These are phyloP conservation scores for Podosphaera aphanis DNA, from an alignment of 2,329 filamentous ascomycete genomes.

Conservation along the genomic window DNA sequence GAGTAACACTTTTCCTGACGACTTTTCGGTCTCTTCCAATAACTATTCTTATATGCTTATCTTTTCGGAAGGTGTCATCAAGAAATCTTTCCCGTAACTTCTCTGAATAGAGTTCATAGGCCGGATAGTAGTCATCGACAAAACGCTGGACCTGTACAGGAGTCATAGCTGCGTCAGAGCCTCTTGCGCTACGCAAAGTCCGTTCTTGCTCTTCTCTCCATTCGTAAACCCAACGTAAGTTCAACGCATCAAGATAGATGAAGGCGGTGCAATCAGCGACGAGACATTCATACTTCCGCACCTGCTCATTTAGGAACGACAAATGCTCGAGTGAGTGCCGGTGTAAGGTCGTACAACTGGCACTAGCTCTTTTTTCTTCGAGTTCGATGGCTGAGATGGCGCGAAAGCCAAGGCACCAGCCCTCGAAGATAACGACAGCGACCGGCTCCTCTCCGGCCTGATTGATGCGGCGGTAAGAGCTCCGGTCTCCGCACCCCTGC, in stretches of 20 bases:
- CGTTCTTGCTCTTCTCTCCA: conserved; percentile 46
- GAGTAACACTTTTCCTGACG: conserved; percentile 10
- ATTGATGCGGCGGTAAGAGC: conserved; percentile 26
- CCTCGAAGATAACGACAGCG: conserved; percentile 42
- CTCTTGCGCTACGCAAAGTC: conserved; percentile 22
- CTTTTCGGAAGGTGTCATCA: conserved; percentile 9
- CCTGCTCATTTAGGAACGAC: conserved; percentile 31
- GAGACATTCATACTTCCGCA: conserved; percentile 33
- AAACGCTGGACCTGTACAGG: conserved; percentile 40
- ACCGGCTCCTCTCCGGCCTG: conserved; percentile 9
- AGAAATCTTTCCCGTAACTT: conserved; percentile 26
- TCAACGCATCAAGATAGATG: conserved; percentile 39
- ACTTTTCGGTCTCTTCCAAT: conserved; percentile 24
- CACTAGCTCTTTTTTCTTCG: conserved; percentile 19
- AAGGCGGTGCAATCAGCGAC: conserved; percentile 37
- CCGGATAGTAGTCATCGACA: conserved; percentile 34
- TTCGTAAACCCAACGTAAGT: conserved; percentile 38
- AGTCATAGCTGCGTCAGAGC: conserved; percentile 39
- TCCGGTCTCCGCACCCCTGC: conserved; percentile 38
- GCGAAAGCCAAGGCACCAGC: conserved; percentile 50
- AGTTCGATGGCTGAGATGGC: conserved; percentile 25
- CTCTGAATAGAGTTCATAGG: conserved; percentile 31
- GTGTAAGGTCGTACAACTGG: conserved; percentile 20
- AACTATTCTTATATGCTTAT: conserved; percentile 25
- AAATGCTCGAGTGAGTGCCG: conserved; percentile 31